A percentile compares a stretch with the other conserved stretches of the same genome.
phyloP scores from a whole-genome alignment of 441 rosid genomes.

The Adansonia madagascariensis region DNA sequence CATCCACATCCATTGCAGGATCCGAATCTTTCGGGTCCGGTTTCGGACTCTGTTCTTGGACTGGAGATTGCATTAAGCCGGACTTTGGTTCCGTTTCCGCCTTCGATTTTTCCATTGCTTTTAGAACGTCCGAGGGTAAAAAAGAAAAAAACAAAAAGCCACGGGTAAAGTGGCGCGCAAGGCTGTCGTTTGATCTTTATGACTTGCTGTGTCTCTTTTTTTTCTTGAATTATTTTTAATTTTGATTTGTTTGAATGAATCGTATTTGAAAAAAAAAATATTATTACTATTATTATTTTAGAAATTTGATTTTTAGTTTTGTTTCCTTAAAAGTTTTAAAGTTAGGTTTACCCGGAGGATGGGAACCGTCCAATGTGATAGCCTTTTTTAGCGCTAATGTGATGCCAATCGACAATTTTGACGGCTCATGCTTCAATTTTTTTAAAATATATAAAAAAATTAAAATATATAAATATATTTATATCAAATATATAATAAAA shows the following conservation, averaged over 20 bases:
- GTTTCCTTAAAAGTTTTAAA: not conserved
- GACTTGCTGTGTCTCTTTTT: not conserved
- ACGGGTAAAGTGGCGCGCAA: slow-evolving; percentile 28
- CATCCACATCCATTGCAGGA: slow-evolving; percentile 40
- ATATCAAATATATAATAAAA: too few relatives aligned
- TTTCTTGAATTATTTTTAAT: not conserved
- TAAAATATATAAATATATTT: too few relatives aligned
- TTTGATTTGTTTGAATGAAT: not conserved
- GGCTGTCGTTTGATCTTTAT: not conserved
- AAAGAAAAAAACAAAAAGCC: not conserved
- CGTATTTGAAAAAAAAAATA: not conserved
- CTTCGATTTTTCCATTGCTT: slow-evolving; percentile 51
- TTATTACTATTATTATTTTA: not conserved
- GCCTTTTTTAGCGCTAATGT: not conserved
- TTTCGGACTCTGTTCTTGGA: slow-evolving; percentile 30
- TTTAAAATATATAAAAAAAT: too few relatives aligned
- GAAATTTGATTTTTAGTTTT: not conserved
- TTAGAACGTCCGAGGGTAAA: slow-evolving; percentile 12
- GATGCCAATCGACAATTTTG: not conserved
- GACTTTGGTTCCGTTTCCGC: slow-evolving; percentile 35
- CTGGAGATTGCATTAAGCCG: slow-evolving; percentile 31
- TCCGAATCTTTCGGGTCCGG: slow-evolving; percentile 34
- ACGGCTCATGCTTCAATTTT: not conserved
- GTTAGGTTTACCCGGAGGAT: not conserved
- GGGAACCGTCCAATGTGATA: not conserved